Percentiles rank a stretch among this genome's conserved stretches.
These are phyloP conservation scores for Paramecium octaurelia DNA, from an alignment of 73 alveolate genomes.

Conservation along the genomic window DNA sequence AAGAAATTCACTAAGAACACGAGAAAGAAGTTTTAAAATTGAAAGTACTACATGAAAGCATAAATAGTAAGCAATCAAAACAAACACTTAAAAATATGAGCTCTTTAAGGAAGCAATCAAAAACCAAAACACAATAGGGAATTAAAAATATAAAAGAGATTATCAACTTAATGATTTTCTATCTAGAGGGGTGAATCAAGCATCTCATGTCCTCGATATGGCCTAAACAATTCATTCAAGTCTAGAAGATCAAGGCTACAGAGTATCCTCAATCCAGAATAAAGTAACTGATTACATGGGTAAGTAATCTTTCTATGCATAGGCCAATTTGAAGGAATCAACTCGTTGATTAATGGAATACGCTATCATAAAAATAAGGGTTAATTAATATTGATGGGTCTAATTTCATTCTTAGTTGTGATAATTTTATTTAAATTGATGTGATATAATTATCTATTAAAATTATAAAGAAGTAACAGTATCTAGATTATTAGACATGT, in stretches of 20 bases:
- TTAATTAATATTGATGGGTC: neutral
- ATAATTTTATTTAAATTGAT: neutral
- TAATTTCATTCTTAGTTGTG: neutral
- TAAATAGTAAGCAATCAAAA: neutral
- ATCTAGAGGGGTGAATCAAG: neutral
- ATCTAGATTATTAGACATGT: neutral
- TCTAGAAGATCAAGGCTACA: neutral
- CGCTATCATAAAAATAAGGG: conserved; percentile 1
- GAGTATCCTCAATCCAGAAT: neutral
- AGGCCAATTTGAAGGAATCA: neutral
- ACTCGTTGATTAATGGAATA: neutral
- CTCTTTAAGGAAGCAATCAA: neutral
- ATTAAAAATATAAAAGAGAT: neutral
- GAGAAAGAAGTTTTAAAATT: neutral
- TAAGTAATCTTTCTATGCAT: neutral
- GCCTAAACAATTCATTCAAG: neutral
- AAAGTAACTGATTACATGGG: neutral
- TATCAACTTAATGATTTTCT: neutral
- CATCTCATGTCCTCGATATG: conserved; percentile 2
- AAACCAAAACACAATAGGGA: neutral
- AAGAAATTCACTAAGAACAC: neutral
- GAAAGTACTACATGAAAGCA: neutral
- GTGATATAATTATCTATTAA: neutral
- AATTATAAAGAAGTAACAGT: neutral
- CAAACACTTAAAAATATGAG: neutral